These are phyloP conservation scores for Aspergillus panamensis DNA, from an alignment of 495 filamentous ascomycete species.

Conservation along the genomic window DNA sequence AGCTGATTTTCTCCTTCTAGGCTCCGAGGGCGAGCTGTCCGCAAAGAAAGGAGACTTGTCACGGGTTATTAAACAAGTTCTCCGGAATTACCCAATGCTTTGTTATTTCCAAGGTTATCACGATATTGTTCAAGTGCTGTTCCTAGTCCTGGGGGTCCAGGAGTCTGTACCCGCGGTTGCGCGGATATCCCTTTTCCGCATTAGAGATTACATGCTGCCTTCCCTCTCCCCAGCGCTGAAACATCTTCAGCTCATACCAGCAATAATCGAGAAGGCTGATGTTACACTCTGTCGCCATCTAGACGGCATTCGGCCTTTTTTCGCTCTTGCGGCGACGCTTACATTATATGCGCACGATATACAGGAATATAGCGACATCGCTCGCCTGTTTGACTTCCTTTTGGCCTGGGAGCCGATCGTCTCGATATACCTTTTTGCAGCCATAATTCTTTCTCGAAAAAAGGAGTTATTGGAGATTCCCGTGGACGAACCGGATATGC, in stretches of 20 bases:
- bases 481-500: constrained; percentile 85
- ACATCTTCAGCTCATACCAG: constrained; percentile 80
- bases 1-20: constrained; percentile 19
- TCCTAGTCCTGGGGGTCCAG: constrained; percentile 70
- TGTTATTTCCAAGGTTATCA: constrained; percentile 99
- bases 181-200: constrained; percentile 79
- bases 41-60: constrained; percentile 68
- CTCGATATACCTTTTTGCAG: constrained; percentile 85
- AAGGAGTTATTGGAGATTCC: constrained; percentile 79
- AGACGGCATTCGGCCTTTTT: constrained; percentile 76
- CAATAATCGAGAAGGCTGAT: constrained; percentile 69
- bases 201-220: constrained; percentile 97
- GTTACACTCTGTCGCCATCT: constrained; percentile 67
- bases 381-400: constrained; percentile 86
- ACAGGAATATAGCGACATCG: constrained; percentile 79
- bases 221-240: constrained; percentile 74
- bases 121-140: constrained; percentile 95
- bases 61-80: constrained; percentile 67
- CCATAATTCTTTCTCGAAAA: constrained; percentile 75
- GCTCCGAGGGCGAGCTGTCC: constrained; percentile 55
- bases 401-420: constrained; percentile 82
- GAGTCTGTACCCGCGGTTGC: constrained; percentile 57
- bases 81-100: constrained; percentile 79
- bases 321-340: constrained; percentile 83
- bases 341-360: constrained; percentile 97